These are phyloP conservation scores for Ustilago trichophora DNA, from an alignment of 1,284 basidiomycete genomes.

Conservation along the genomic window DNA sequence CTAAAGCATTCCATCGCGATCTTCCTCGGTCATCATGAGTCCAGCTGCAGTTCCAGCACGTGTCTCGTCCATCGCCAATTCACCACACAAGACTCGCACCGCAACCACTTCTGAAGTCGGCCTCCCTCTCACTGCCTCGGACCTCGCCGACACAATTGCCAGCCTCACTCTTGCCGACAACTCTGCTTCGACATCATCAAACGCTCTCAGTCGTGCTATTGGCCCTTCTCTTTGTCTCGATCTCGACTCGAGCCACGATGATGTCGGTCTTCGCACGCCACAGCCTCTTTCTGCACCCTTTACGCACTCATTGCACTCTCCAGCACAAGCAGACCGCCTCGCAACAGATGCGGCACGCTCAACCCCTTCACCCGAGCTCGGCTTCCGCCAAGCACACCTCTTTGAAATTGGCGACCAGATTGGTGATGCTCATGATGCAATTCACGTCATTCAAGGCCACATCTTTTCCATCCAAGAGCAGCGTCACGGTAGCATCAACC, in stretches of 20 bases:
- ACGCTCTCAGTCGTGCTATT: not conserved
- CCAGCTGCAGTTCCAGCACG: constrained; percentile 29
- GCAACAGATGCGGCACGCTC: not conserved
- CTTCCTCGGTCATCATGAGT: constrained; percentile 39
- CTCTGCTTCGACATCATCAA: not conserved
- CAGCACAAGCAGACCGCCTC: not conserved
- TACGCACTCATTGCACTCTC: not conserved
- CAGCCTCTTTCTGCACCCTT: constrained; percentile 9
- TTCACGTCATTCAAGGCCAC: constrained; percentile 37
- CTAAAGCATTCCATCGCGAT: constrained; percentile 40
- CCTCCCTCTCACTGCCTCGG: constrained; percentile 28
- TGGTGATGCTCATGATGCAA: constrained; percentile 30
- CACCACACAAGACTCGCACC: constrained; percentile 8
- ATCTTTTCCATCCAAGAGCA: constrained; percentile 53
- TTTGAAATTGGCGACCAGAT: constrained; percentile 38
- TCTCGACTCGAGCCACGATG: not conserved
- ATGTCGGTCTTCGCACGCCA: constrained; percentile 9
- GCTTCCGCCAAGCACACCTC: constrained; percentile 12
- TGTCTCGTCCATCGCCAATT: constrained; percentile 24
- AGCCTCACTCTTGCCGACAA: constrained; percentile 24
- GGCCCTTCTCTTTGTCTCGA: not conserved
- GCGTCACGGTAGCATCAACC: constrained; percentile 29
- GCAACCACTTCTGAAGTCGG: not conserved
- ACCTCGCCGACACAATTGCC: constrained; percentile 47
- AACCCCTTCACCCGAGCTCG: not conserved